Base-by-base conservation (phyloP, 371 early-diverging fungal species). In the Synchytrium microbalum region DNA sequence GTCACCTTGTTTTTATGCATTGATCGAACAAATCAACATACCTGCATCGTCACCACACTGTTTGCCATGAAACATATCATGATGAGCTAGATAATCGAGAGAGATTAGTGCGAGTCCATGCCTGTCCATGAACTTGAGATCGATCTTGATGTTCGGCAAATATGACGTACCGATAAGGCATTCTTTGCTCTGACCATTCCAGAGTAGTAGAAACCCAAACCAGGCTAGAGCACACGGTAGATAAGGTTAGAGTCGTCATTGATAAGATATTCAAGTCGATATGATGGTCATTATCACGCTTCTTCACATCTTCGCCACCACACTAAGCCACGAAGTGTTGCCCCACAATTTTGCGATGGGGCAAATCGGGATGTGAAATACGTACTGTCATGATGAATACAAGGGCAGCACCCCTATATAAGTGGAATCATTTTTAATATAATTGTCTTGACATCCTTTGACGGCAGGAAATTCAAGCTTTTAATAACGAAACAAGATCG, bases 101-200 rank as follows among this genome's bases (percentile, higher is more conserved):
- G 27, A 27, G 13, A 16, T 55, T 30, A n/a, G n/a, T 1, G 32
- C 29, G 30, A 23, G 25, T 30, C 25, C 53, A 30, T 1, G 3
- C 25, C 23, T 30, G 60, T 24, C 13, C 28, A 59, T n/a, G 29
- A 58, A 13, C 55, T 38, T 61, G 58, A 38, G 53, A 61, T 26
- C 54, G 26, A 52, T 27, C 14, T 29, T 25, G 32, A 5, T 16
- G 10, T 14, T 32, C 13, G 19, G n/a, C 32, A 32, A 24, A 27
- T 54, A 3, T 8, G 32, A 32, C 53, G 10, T 63, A 28, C 30
- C 0, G 70, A 53, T 54, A 73, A 63, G 23, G 74, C 70, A 54
- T 76, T 76, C 57, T 76, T 76, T 3, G 70, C 16, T n/a, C 92
- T 79, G 27, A 90, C 88, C 88, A 93, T 84, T 23, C 96, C 96